A percentile compares a stretch with the other conserved stretches of the same genome.
Conservation (phyloP, 306 rosid genomes). For the Rosa multiflora region DNA sequence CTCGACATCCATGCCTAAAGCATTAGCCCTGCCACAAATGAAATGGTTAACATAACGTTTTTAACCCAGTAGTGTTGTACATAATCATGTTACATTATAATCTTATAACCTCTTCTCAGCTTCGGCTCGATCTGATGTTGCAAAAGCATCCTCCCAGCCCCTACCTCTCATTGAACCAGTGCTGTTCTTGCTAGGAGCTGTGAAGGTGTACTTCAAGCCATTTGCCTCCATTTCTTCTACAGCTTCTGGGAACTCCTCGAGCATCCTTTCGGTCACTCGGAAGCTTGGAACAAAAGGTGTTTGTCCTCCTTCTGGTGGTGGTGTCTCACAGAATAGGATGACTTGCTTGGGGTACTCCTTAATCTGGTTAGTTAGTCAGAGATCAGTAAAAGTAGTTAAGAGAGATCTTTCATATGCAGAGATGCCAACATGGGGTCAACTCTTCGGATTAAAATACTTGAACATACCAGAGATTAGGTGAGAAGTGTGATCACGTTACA, state of each 20-base stretch:
- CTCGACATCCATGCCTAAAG: conserved; percentile 74
- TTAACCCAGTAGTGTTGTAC: not conserved
- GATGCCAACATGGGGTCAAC: conserved; percentile 13
- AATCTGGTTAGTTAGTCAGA: conserved; percentile 38
- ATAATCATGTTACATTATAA: not conserved
- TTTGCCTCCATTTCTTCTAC: conserved; percentile 60
- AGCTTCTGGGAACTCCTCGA: conserved; percentile 65
- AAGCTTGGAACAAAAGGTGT: conserved; percentile 88
- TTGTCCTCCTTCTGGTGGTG: conserved; percentile 85
- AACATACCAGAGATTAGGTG: not conserved
- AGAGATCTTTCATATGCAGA: not conserved
- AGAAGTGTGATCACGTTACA: not conserved
- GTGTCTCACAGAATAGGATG: conserved; percentile 68
- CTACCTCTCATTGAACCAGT: conserved; percentile 79
- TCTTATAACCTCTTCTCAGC: conserved; percentile 58
- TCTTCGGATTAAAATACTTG: not conserved
- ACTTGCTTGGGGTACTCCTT: conserved; percentile 65
- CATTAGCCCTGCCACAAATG: conserved; percentile 47
- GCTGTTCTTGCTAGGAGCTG: conserved; percentile 54
- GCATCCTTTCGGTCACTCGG: conserved; percentile 60
- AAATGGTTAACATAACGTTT: not conserved
- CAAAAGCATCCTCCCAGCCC: conserved; percentile 81
- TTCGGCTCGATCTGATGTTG: conserved; percentile 50
- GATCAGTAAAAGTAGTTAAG: not conserved
- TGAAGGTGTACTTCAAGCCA: conserved; percentile 64